Conservation (phyloP, 2,329 filamentous ascomycete genomes). For the Rutstroemia sydowiana region DNA sequence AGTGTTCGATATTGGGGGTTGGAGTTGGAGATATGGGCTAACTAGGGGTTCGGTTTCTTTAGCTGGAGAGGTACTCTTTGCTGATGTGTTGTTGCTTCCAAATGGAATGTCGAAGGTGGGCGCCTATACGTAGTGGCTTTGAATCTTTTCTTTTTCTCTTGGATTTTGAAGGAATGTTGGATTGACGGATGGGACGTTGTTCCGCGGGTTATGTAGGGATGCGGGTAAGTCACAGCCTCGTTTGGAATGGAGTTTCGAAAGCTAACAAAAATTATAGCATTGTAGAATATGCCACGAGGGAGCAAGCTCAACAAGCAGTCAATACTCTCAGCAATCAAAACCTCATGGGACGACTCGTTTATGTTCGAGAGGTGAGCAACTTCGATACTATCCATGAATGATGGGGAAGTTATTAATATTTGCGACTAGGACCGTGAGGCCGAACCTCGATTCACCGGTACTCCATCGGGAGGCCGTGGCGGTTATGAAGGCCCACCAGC, state of each 20-base stretch:
- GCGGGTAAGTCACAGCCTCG: slow-evolving; percentile 69
- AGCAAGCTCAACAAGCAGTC: slow-evolving; percentile 97
- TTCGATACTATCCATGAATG: neutral
- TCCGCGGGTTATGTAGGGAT: slow-evolving; percentile 94
- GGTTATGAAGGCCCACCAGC: slow-evolving; percentile 38
- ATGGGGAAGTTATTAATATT: neutral
- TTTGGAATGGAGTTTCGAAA: neutral
- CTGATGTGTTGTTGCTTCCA: slow-evolving; percentile 97
- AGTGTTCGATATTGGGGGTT: slow-evolving; percentile 33
- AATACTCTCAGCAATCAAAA: slow-evolving; percentile 98
- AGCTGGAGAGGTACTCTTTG: slow-evolving; percentile 99
- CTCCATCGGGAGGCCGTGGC: slow-evolving; percentile 55
- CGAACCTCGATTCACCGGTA: slow-evolving; percentile 88
- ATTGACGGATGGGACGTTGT: slow-evolving; percentile 98
- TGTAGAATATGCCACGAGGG: slow-evolving; percentile 99
- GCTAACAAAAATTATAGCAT: slow-evolving; percentile 53
- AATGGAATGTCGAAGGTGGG: slow-evolving; percentile 99
- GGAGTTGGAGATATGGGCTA: slow-evolving; percentile 34
- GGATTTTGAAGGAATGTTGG: slow-evolving; percentile 80
- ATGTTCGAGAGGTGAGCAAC: slow-evolving; percentile 81
- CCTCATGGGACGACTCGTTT: slow-evolving; percentile 95
- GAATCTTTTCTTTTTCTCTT: slow-evolving; percentile 45
- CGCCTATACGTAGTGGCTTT: slow-evolving; percentile 82
- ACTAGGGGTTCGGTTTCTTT: slow-evolving; percentile 26
- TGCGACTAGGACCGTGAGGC: slow-evolving; percentile 79